phyloP scores from a whole-genome alignment of 352 stramenopile species.

The Phytophthora chlamydospora region DNA sequence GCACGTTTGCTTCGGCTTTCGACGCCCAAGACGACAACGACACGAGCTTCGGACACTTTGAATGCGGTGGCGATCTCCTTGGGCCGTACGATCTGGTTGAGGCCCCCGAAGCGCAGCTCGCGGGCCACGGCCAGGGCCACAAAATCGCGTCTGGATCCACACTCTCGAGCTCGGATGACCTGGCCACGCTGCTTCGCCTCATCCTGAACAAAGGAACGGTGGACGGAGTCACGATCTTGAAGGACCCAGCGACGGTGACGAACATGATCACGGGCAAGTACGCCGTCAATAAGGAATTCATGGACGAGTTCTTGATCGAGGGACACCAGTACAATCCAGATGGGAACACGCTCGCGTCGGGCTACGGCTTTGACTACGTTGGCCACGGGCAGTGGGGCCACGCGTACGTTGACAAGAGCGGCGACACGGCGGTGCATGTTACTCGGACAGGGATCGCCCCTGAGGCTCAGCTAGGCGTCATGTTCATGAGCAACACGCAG shows the following conservation, averaged over 20 bases:
- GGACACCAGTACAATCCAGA: slow-evolving; percentile 58
- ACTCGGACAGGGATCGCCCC: slow-evolving; percentile 63
- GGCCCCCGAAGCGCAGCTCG: slow-evolving; percentile 41
- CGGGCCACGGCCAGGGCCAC: slow-evolving; percentile 12
- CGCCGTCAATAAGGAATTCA: slow-evolving; percentile 40
- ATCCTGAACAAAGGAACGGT: slow-evolving; percentile 71
- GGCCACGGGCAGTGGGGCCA: slow-evolving; percentile 62
- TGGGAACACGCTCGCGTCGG: slow-evolving; percentile 55
- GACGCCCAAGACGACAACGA: slow-evolving; percentile 35
- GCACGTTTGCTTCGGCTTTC: slow-evolving; percentile 51
- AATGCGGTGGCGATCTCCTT: slow-evolving; percentile 47
- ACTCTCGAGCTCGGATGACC: slow-evolving; percentile 57
- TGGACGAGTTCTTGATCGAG: slow-evolving; percentile 41
- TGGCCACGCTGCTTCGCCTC: slow-evolving; percentile 60
- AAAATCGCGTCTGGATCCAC: slow-evolving; percentile 55
- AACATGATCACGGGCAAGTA: slow-evolving; percentile 73
- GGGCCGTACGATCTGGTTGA: slow-evolving; percentile 55
- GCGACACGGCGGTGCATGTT: slow-evolving; percentile 58
- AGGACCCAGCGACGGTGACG: slow-evolving; percentile 42
- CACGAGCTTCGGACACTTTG: slow-evolving; percentile 51
- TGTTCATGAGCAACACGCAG: slow-evolving; percentile 70
- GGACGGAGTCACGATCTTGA: slow-evolving; percentile 53
- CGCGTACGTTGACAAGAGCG: slow-evolving; percentile 73
- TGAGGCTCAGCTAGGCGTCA: slow-evolving; percentile 51
- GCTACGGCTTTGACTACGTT: slow-evolving; percentile 73